Evolutionary conservation across 202 grass and related monocot species (phyloP).

Genomic region (Hordeum pubiflorum): DNA sequence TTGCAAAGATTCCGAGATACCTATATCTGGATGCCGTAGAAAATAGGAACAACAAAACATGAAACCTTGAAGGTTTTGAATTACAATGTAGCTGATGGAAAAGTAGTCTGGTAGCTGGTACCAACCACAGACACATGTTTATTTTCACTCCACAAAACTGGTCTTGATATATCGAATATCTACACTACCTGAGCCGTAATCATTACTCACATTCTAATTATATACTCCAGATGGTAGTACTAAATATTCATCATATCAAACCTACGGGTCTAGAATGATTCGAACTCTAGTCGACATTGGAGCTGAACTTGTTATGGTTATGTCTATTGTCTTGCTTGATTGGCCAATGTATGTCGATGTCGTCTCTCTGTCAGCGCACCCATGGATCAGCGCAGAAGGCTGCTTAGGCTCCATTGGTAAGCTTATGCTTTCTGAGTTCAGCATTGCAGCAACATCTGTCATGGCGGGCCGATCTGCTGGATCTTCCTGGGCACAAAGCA

Average conservation of each 20-base stretch:
- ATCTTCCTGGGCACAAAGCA: slow-evolving; percentile 44
- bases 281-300: slow-evolving; percentile 25
- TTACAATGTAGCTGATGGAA: not conserved
- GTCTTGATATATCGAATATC: not conserved
- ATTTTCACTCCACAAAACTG: not conserved
- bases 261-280: slow-evolving; percentile 16
- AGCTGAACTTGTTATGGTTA: slow-evolving; percentile 29
- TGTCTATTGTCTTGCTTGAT: slow-evolving; percentile 29
- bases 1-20: not conserved
- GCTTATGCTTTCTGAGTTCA: slow-evolving; percentile 13
- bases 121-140: not conserved
- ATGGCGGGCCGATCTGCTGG: slow-evolving; percentile 31
- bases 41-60: not conserved
- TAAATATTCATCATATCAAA: not conserved
- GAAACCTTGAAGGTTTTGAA: not conserved
- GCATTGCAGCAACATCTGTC: slow-evolving; percentile 28
- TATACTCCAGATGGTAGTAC: not conserved
- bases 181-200: not conserved
- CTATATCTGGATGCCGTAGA: not conserved
- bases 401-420: slow-evolving; percentile 22
- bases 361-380: not conserved
- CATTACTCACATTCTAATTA: not conserved
- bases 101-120: not conserved
- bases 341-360: not conserved
- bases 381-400: not conserved